These are phyloP conservation scores for Penicillium crustosum DNA, from an alignment of 2,329 filamentous ascomycete genomes.

Conservation along the genomic window DNA sequence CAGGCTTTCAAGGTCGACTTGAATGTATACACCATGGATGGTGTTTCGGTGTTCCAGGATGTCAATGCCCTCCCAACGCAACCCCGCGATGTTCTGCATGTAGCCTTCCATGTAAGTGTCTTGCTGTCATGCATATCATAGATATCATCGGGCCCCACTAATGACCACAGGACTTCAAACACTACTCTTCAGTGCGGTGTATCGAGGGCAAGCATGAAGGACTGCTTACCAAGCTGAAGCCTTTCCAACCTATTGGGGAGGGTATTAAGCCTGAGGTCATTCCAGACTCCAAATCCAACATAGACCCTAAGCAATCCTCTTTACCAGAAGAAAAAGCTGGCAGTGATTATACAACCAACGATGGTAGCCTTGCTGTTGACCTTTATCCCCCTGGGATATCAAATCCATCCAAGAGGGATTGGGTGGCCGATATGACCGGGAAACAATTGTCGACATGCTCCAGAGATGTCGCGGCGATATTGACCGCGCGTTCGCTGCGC, in stretches of 20 bases:
- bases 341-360: background rate
- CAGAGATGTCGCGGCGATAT: slow-evolving; percentile 56
- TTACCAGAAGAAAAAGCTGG: background rate
- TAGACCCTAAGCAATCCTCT: too few relatives aligned
- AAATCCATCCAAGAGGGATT: slow-evolving; percentile 54
- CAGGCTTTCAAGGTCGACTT: slow-evolving; percentile 62
- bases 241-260: slow-evolving; percentile 33
- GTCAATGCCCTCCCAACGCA: slow-evolving; percentile 42
- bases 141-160: slow-evolving; percentile 10
- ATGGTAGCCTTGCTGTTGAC: slow-evolving; percentile 30
- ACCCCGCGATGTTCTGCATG: slow-evolving; percentile 49
- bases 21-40: slow-evolving; percentile 54
- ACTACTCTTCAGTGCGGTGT: slow-evolving; percentile 67
- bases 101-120: slow-evolving; percentile 62
- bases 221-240: slow-evolving; percentile 39
- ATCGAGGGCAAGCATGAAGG: slow-evolving; percentile 59
- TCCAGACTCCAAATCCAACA: background rate
- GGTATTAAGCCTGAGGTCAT: slow-evolving; percentile 18
- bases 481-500: slow-evolving; percentile 52
- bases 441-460: slow-evolving; percentile 53
- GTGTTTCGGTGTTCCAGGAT: slow-evolving; percentile 48
- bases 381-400: slow-evolving; percentile 57
- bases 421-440: slow-evolving; percentile 52
- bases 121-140: background rate
- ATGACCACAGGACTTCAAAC: slow-evolving; percentile 56